Conservation (phyloP, 805 yeast genomes). For the Blastobotrys chiropterorum region DNA sequence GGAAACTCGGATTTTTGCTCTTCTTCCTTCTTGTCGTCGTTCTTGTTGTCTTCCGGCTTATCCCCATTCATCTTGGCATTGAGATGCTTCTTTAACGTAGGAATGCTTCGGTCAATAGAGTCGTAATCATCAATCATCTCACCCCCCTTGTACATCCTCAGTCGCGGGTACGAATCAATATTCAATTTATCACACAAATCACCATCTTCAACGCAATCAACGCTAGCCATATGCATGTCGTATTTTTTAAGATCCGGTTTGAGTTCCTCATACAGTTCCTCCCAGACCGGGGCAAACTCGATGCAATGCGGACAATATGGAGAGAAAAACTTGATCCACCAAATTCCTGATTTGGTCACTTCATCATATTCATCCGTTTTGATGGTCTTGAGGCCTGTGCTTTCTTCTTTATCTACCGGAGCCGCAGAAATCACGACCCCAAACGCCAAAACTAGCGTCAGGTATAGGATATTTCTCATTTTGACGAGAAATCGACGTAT, state of each 20-base stretch:
- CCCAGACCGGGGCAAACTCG: constrained; percentile 78
- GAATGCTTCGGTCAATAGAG: constrained; percentile 2
- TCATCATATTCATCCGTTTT: constrained; percentile 45
- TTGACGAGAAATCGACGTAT: neutral
- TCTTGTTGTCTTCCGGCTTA: constrained; percentile 4
- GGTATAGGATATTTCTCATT: neutral
- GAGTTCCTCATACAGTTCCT: constrained; percentile 47
- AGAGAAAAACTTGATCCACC: constrained; percentile 82
- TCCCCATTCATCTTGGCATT: constrained; percentile 3
- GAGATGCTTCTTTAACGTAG: constrained; percentile 3
- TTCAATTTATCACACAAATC: constrained; percentile 72
- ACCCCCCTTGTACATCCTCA: constrained; percentile 51
- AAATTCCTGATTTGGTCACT: constrained; percentile 45
- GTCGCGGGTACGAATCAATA: constrained; percentile 60
- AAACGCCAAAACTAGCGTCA: neutral
- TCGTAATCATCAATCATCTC: constrained; percentile 21
- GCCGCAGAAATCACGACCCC: neutral
- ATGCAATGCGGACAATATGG: constrained; percentile 87
- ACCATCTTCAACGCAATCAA: constrained; percentile 80
- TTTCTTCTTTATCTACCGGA: neutral
- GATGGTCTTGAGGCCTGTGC: constrained; percentile 42
- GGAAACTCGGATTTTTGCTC: constrained; percentile 7
- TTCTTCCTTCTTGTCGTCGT: neutral
- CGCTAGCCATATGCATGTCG: constrained; percentile 56
- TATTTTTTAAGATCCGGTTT: constrained; percentile 43